Base-by-base conservation (phyloP, 108 stramenopile genomes). In the Nitzschia putrida region DNA sequence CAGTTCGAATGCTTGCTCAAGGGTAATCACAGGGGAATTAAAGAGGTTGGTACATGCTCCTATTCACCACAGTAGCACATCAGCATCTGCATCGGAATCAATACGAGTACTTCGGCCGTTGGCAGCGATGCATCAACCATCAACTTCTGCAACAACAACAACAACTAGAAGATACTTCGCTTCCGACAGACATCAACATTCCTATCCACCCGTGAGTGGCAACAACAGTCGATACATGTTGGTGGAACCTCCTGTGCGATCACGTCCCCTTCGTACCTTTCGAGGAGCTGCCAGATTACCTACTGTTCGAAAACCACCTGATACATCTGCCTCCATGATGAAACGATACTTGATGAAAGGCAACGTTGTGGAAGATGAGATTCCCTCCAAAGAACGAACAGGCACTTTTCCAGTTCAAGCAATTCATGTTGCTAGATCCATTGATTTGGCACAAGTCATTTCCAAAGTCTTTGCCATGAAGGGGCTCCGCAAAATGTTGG, bases 401-500 rank as follows among this genome's bases (percentile, higher is more conserved):
- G 76, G 69, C 26, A 56, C 76, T 29, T 77, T 66, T 58, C 76
- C 76, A 39, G 71, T 78, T 20, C 65, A 72, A 51, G 71, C 71
- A 25, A 20, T 88, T 6, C 85, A 92, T 58, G 85, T 87, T 2
- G 88, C 91, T 16, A 80, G 76, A 61, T 78, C 86, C 13, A 79
- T 92, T n/a, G 85, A 92, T 77, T 70, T 89, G 14, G 79, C 87
- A 14, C 74, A 71, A 24, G 85, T 89, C 13, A 57, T 87, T 43
- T 77, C 83, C 40, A 84, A 84, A 57, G 88, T 89, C 1, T 88
- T 92, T 69, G 80, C 83, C 12, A 75, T 64, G 71, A 66, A 75
- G 81, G 64, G 77, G 57, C 56, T 73, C 69, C 74, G 53, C 59
- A 78, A 76, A 56, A 79, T 69, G 72, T 60, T 69, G 57, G 61